Conservation (phyloP, 1,284 basidiomycete genomes). For the Sanghuangporus baumii region DNA sequence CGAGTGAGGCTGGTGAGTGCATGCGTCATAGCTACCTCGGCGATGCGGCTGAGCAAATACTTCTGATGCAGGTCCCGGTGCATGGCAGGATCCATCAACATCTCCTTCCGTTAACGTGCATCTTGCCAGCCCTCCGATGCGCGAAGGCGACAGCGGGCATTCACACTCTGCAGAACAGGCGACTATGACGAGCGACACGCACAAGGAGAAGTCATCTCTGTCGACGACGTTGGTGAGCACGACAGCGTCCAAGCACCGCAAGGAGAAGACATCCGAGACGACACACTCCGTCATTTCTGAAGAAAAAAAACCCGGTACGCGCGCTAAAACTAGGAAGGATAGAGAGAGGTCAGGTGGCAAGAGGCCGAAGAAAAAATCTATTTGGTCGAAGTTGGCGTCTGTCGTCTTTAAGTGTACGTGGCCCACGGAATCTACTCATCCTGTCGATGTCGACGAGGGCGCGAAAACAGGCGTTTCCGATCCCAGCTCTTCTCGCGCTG, state of each 20-base stretch:
- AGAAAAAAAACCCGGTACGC: slow-evolving; percentile 28
- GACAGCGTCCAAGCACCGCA: slow-evolving; percentile 28
- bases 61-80: slow-evolving; percentile 14
- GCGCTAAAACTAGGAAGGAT: slow-evolving; percentile 4
- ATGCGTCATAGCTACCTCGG: background rate
- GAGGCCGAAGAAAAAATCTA: slow-evolving; percentile 14
- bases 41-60: background rate
- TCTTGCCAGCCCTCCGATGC: slow-evolving; percentile 2
- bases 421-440: slow-evolving; percentile 34
- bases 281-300: slow-evolving; percentile 26
- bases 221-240: slow-evolving; percentile 33
- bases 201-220: slow-evolving; percentile 40
- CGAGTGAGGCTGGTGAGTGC: slow-evolving; percentile 7
- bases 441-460: slow-evolving; percentile 28
- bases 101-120: background rate
- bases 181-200: slow-evolving; percentile 20
- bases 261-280: slow-evolving; percentile 35
- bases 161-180: slow-evolving; percentile 15
- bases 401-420: slow-evolving; percentile 32
- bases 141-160: slow-evolving; percentile 9
- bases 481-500: slow-evolving; percentile 7
- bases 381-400: slow-evolving; percentile 17
- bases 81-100: slow-evolving; percentile 13
- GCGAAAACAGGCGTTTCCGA: slow-evolving; percentile 13
- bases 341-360: background rate